Conservation (phyloP, 352 stramenopile genomes). For the Phytopythium mirpurense region DNA sequence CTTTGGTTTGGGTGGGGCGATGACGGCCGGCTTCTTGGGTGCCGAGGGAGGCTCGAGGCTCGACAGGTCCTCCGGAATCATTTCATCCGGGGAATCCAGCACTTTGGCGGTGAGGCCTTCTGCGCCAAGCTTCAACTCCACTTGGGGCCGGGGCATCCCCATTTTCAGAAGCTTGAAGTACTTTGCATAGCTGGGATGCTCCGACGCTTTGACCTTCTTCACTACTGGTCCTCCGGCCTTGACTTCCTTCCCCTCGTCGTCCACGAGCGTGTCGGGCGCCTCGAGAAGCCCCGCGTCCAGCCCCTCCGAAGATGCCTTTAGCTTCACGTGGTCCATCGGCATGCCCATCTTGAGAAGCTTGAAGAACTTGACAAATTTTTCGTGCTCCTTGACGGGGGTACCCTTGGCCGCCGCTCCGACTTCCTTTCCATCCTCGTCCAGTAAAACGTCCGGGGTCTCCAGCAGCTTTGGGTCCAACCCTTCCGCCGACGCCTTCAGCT, state of each 20-base stretch:
- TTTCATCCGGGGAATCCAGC: constrained; percentile 61
- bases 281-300: constrained; percentile 46
- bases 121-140: constrained; percentile 70
- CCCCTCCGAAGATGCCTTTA: constrained; percentile 73
- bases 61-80: constrained; percentile 48
- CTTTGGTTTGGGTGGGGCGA: constrained; percentile 64
- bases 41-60: constrained; percentile 10
- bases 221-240: constrained; percentile 7
- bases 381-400: constrained; percentile 23
- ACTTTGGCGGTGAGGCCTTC: constrained; percentile 52
- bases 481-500: constrained; percentile 70
- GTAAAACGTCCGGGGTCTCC: constrained; percentile 48
- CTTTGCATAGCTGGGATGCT: constrained; percentile 69
- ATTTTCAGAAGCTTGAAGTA: constrained; percentile 83
- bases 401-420: constrained; percentile 23
- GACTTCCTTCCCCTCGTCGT: constrained; percentile 45
- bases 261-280: constrained; percentile 44
- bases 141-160: constrained; percentile 71
- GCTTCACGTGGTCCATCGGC: constrained; percentile 84
- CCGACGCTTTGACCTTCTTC: constrained; percentile 41
- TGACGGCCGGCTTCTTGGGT: constrained; percentile 28
- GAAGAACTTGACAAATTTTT: constrained; percentile 92
- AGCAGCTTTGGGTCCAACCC: constrained; percentile 54
- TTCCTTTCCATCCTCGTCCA: constrained; percentile 44
- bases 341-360: constrained; percentile 91